phyloP scores from a whole-genome alignment of 2,329 filamentous ascomycete genomes.

The Aspergillus thermomutatus region DNA sequence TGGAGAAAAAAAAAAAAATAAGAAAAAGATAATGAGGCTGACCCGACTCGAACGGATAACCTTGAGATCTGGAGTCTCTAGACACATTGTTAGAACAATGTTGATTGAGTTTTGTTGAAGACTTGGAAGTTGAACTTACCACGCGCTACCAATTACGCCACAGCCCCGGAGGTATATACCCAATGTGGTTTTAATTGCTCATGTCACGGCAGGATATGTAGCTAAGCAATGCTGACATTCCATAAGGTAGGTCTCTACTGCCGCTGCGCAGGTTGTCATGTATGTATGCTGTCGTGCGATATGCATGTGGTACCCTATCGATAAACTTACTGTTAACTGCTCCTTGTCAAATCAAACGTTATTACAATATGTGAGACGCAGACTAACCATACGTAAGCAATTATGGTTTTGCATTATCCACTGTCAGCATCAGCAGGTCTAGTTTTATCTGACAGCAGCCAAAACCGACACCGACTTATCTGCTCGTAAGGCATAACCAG shows the following conservation, averaged over 20 bases:
- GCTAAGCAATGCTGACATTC: background rate
- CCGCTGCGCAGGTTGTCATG: background rate
- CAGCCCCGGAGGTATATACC: background rate
- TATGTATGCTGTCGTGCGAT: background rate
- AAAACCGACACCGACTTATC: background rate
- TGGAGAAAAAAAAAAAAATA: background rate
- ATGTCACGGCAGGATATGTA: background rate
- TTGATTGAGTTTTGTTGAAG: background rate
- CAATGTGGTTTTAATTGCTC: background rate
- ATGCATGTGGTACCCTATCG: background rate
- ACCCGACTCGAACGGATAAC: background rate
- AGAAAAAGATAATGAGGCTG: background rate
- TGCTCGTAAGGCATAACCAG: too few relatives aligned
- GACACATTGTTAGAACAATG: too few relatives aligned
- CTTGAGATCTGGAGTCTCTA: background rate
- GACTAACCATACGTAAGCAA: background rate
- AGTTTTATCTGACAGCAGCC: background rate
- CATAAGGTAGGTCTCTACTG: background rate
- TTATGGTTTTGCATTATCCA: background rate
- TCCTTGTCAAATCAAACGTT: background rate
- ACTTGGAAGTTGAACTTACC: background rate
- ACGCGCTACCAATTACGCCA: background rate
- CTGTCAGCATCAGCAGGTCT: background rate
- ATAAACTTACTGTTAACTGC: background rate
- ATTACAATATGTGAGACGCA: background rate